These are phyloP conservation scores for Penicillium thymicola DNA, from an alignment of 2,329 filamentous ascomycete species.

Conservation along the genomic window DNA sequence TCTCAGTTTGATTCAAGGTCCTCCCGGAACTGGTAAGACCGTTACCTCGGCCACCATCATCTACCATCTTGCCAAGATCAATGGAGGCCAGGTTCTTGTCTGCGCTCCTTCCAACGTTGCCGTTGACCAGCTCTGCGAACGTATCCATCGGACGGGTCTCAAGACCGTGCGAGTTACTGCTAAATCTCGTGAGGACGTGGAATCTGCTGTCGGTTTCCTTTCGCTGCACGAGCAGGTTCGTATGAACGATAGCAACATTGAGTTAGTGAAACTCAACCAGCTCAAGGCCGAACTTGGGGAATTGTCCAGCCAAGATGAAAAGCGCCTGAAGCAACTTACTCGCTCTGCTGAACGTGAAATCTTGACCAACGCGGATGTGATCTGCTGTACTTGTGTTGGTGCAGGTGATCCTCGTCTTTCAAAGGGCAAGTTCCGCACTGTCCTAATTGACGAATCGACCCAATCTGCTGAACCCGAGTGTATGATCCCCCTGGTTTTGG, in stretches of 20 bases:
- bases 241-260: constrained; percentile 93
- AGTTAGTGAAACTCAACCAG: constrained; percentile 86
- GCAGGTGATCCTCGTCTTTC: constrained; percentile 91
- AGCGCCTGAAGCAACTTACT: constrained; percentile 95
- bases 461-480: constrained; percentile 98
- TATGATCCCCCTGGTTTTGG: constrained; percentile 95
- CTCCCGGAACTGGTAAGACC: constrained; percentile 95
- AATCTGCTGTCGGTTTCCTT: constrained; percentile 94
- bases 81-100: constrained; percentile 88
- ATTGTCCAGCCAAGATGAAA: constrained; percentile 91
- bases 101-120: constrained; percentile 98
- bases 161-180: constrained; percentile 98
- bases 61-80: constrained; percentile 94
- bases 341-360: constrained; percentile 94
- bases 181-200: constrained; percentile 96
- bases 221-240: constrained; percentile 95
- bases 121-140: constrained; percentile 95
- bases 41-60: constrained; percentile 98
- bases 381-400: constrained; percentile 97
- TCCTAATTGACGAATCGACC: constrained; percentile 96
- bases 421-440: constrained; percentile 98
- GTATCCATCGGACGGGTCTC: constrained; percentile 87
- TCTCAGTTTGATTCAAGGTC: constrained; percentile 91
- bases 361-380: constrained; percentile 89
- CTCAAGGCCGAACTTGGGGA: constrained; percentile 90